Conservation (phyloP, 139 green algal species). For the Eudorina sp. region DNA sequence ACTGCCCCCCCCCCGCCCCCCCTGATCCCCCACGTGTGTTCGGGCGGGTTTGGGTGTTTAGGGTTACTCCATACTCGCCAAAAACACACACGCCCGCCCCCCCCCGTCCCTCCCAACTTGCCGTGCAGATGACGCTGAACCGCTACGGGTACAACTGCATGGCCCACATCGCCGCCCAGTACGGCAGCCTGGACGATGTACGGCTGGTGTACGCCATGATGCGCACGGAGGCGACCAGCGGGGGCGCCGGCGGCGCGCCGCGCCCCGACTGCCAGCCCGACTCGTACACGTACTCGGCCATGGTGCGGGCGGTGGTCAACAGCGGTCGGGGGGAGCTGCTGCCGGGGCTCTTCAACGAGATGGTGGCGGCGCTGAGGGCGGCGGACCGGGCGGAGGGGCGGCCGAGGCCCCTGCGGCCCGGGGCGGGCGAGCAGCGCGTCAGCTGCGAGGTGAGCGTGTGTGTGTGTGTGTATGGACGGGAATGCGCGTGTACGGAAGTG, state of each 20-base stretch:
- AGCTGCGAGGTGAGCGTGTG: conserved; percentile 11
- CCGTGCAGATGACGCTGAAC: conserved; percentile 57
- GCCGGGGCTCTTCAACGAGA: conserved; percentile 51
- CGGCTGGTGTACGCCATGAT: conserved; percentile 59
- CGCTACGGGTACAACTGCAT: conserved; percentile 64
- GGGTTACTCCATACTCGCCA: too few relatives aligned
- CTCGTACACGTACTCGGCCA: conserved; percentile 58
- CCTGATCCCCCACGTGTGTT: too few relatives aligned
- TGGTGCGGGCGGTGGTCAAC: conserved; percentile 43
- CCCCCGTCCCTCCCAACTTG: not conserved
- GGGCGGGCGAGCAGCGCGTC: not conserved
- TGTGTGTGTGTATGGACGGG: not conserved
- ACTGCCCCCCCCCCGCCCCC: too few relatives aligned
- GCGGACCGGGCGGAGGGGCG: conserved; percentile 25
- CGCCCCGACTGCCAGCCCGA: conserved; percentile 49
- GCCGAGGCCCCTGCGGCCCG: not conserved
- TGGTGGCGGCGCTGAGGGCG: conserved; percentile 40
- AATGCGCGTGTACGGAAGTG: not conserved
- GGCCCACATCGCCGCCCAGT: conserved; percentile 57
- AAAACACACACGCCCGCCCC: not conserved
- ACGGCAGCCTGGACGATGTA: conserved; percentile 56
- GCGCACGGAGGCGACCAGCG: not conserved
- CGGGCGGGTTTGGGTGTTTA: too few relatives aligned
- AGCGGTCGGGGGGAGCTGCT: conserved; percentile 54
- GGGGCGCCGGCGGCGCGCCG: not conserved